Conservation (phyloP, 2,329 filamentous ascomycete species). For the Fusarium tricinctum region DNA sequence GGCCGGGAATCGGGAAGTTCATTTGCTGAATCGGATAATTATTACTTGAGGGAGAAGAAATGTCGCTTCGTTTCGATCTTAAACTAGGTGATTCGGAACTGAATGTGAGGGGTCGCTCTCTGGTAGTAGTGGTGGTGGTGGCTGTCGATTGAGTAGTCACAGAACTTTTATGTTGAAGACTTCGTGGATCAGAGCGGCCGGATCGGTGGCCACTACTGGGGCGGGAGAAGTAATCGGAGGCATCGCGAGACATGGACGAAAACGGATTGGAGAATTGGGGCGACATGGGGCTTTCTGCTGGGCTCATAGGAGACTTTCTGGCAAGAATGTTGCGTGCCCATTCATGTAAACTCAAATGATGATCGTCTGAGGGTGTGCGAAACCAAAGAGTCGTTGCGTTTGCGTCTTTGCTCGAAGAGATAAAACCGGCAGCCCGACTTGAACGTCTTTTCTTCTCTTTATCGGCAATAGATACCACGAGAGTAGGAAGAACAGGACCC, state of each 20-base stretch:
- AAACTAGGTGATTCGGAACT: constrained; percentile 72
- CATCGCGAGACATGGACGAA: constrained; percentile 58
- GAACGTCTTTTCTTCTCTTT: constrained; percentile 75
- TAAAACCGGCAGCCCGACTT: constrained; percentile 71
- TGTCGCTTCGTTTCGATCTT: constrained; percentile 72
- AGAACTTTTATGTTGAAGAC: constrained; percentile 64
- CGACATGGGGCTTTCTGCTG: constrained; percentile 67
- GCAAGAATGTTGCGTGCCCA: constrained; percentile 70
- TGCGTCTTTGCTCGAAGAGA: constrained; percentile 64
- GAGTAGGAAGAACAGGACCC: constrained; percentile 69
- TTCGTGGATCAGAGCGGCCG: constrained; percentile 51
- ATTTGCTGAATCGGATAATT: constrained; percentile 59
- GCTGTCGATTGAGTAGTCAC: constrained; percentile 61
- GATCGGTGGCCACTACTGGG: constrained; percentile 61
- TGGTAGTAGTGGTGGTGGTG: constrained; percentile 61
- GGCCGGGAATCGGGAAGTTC: constrained; percentile 56
- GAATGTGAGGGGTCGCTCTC: constrained; percentile 65
- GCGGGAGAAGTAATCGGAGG: constrained; percentile 59
- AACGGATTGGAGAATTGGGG: constrained; percentile 70
- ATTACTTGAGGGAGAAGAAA: constrained; percentile 70
- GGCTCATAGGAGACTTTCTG: constrained; percentile 61
- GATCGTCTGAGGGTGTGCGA: constrained; percentile 66
- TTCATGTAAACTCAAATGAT: constrained; percentile 67
- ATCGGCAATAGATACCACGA: constrained; percentile 70
- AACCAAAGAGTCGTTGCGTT: constrained; percentile 68